phyloP scores from a whole-genome alignment of 2,329 filamentous ascomycete genomes.

The Paraphaeosphaeria sporulosa region DNA sequence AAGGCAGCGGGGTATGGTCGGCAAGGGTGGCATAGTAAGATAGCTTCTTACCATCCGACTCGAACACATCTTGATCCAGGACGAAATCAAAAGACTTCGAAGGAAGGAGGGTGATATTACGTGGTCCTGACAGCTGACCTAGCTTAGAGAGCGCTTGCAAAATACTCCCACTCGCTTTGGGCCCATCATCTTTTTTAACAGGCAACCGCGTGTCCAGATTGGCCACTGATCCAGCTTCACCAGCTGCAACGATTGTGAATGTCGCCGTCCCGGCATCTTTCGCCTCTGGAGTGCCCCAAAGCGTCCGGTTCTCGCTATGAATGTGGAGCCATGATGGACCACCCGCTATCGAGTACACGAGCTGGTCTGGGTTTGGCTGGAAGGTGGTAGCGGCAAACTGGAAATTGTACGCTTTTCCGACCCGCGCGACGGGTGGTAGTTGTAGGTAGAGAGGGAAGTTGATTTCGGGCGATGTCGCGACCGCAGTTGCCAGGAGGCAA shows the following conservation, averaged over 20 bases:
- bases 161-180: slow-evolving; percentile 64
- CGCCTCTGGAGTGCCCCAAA: slow-evolving; percentile 74
- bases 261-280: slow-evolving; percentile 64
- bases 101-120: slow-evolving; percentile 58
- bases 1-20: slow-evolving; percentile 82
- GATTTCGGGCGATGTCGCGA: slow-evolving; percentile 44
- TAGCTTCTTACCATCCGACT: slow-evolving; percentile 61
- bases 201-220: slow-evolving; percentile 74
- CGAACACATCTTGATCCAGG: slow-evolving; percentile 65
- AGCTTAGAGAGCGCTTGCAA: slow-evolving; percentile 65
- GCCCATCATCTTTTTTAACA: slow-evolving; percentile 66
- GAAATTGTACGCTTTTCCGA: slow-evolving; percentile 72
- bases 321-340: slow-evolving; percentile 79
- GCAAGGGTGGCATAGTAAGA: slow-evolving; percentile 78
- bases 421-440: slow-evolving; percentile 78
- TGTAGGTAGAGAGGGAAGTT: slow-evolving; percentile 85
- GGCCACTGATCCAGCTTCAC: slow-evolving; percentile 66
- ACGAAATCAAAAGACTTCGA: slow-evolving; percentile 52
- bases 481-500: slow-evolving; percentile 23
- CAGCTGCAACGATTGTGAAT: slow-evolving; percentile 74
- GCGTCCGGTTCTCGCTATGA: slow-evolving; percentile 67
- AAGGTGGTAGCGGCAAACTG: slow-evolving; percentile 79
- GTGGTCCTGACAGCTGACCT: slow-evolving; percentile 66
- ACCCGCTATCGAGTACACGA: slow-evolving; percentile 71
- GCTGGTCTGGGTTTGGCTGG: slow-evolving; percentile 60